Evolutionary conservation across 2,329 filamentous ascomycete species (phyloP).

Genomic region (Talaromyces rugulosus): DNA sequence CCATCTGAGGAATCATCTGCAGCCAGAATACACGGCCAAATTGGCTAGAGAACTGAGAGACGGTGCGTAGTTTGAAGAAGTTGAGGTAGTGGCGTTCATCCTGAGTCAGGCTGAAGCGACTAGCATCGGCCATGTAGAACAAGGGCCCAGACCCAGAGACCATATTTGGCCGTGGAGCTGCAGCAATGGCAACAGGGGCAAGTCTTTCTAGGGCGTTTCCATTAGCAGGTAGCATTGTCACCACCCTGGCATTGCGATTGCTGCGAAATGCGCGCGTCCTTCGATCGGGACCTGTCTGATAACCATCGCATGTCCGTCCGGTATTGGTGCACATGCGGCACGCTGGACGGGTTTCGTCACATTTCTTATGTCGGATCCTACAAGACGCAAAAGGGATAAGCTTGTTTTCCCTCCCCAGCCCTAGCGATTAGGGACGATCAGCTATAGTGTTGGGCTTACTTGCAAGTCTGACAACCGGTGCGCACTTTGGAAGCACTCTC

Average conservation of each 20-base stretch:
- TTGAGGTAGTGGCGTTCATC: conserved; percentile 4
- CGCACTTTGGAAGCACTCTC: conserved; percentile 15
- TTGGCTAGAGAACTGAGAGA: conserved; percentile 3
- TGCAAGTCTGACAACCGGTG: conserved; percentile 16
- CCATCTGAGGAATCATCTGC: neutral
- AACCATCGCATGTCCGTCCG: conserved; percentile 22
- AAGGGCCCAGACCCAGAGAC: too few species aligned
- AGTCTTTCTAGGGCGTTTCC: too few species aligned
- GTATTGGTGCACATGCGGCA: conserved; percentile 22
- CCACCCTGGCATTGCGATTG: neutral
- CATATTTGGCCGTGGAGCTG: neutral
- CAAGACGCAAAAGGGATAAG: neutral
- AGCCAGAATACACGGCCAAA: conserved; percentile 4
- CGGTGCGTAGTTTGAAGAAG: conserved; percentile 3
- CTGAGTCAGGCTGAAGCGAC: neutral
- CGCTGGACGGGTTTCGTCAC: conserved; percentile 6
- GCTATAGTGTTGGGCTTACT: conserved; percentile 5
- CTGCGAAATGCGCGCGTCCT: conserved; percentile 12
- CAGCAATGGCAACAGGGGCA: neutral
- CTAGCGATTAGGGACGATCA: too few species aligned
- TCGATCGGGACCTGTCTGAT: conserved; percentile 9
- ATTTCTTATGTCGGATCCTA: conserved; percentile 21
- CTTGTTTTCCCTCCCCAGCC: neutral
- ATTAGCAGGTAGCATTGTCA: too few species aligned
- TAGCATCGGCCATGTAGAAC: neutral